Base-by-base conservation (phyloP, 192 early-diverging fungal species). In the Gaertneriomyces sp. region DNA sequence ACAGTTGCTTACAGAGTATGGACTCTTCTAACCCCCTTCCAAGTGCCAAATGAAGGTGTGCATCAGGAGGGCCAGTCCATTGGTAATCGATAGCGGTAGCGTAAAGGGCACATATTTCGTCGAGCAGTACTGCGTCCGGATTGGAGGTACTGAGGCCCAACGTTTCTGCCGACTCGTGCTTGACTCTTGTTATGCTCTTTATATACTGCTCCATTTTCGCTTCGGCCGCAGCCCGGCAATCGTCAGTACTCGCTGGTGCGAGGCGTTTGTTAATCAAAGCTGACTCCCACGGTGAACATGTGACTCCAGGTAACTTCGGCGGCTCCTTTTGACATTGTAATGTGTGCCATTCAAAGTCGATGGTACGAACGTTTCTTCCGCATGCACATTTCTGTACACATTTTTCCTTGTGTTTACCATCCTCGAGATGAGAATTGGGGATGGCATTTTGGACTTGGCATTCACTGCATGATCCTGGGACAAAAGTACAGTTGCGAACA, bases 1-100 rank as follows among this genome's bases (percentile, higher is more conserved):
- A 77, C 12, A 66, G 6, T 42, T 63, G 56, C 19, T 56, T 17
- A 46, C 53, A 70, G 6, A 47, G 14, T 53, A n/a, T 42, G 2
- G 49, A 19, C 52, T 81, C 79, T 49, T 79, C 79, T n/a, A 76
- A 40, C 10, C 55, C 62, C 12, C 70, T 39, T 7, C 71, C 79
- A 11, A 81, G 51, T 9, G 25, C 19, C 12, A 81, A 5, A 57
- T 79, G 77, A 4, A 76, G 60, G 45, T 42, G 43, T 7, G 47
- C 63, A 58, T 81, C 73, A 5, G 57, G 45, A 8, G 46, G 17
- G 45, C 57, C 66, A 39, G 9, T 71, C 74, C 11, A 8, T 45
- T 78, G 58, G 7, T 76, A 47, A 4, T 64, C 46, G 41, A 74
- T 77, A 17, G 73, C 76, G 6, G 71, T 69, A 38, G 74, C 65